These are phyloP conservation scores for Coriolopsis trogii DNA, from an alignment of 1,284 basidiomycete genomes.

Conservation along the genomic window DNA sequence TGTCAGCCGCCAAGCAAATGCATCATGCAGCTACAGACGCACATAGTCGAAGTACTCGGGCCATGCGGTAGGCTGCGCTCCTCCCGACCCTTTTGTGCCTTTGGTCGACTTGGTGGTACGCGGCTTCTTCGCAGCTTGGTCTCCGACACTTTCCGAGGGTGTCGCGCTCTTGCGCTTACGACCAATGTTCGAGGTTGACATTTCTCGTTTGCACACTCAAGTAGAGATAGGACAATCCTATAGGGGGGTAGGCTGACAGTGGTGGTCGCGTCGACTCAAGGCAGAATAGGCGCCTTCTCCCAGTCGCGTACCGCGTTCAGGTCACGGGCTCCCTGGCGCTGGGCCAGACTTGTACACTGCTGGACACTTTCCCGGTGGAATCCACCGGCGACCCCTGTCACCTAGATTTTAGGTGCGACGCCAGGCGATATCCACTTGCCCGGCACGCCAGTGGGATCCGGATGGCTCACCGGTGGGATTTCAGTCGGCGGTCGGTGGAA, in stretches of 20 bases:
- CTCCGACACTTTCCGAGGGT: not conserved
- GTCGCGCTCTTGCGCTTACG: constrained; percentile 19
- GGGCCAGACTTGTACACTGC: too few species aligned
- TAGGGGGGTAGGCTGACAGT: not conserved
- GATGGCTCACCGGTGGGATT: too few species aligned
- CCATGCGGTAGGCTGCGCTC: constrained; percentile 43
- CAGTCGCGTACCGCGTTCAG: not conserved
- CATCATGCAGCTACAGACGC: constrained; percentile 28
- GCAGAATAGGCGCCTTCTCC: not conserved
- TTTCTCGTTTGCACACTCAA: not conserved
- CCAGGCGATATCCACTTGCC: too few species aligned
- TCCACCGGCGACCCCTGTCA: too few species aligned
- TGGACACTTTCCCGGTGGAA: too few species aligned
- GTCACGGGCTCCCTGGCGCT: too few species aligned
- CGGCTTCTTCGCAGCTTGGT: constrained; percentile 22
- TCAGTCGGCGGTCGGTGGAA: too few species aligned
- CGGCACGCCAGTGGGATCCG: too few species aligned
- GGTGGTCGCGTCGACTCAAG: not conserved
- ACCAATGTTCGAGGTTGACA: constrained; percentile 11
- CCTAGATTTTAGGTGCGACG: too few species aligned
- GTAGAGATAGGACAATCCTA: not conserved
- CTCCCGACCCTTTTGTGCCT: constrained; percentile 29
- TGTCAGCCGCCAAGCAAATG: not conserved
- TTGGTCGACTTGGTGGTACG: constrained; percentile 22
- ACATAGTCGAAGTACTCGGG: constrained; percentile 63